Percentiles rank a stretch among this genome's conserved stretches.
Evolutionary conservation across 2,329 filamentous ascomycete species (phyloP).

Genomic region (Ophiocordyceps sinensis): DNA sequence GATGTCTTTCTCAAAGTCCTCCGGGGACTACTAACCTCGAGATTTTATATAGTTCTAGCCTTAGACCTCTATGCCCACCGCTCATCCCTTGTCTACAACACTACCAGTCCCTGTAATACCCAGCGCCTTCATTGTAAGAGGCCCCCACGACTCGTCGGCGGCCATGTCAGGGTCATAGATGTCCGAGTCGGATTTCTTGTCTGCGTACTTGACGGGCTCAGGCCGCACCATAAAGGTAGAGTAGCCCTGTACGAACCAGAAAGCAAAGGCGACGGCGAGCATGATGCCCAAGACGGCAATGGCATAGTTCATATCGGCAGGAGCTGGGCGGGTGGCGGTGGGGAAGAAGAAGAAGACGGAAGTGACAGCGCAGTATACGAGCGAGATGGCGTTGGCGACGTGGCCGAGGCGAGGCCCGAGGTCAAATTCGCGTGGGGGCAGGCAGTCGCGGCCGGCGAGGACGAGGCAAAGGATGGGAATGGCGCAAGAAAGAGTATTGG

Average conservation of each 20-base stretch:
- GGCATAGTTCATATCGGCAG: conserved; percentile 46
- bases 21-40: too few relatives aligned
- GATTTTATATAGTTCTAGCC: too few relatives aligned
- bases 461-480: conserved; percentile 35
- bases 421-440: conserved; percentile 29
- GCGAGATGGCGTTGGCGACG: conserved; percentile 30
- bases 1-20: too few relatives aligned
- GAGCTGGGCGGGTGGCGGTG: conserved; percentile 19
- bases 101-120: too few relatives aligned
- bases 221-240: conserved; percentile 9
- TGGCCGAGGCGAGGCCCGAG: conserved; percentile 32
- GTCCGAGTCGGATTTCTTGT: too few relatives aligned
- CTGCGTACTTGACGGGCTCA: conserved; percentile 6
- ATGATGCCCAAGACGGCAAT: conserved; percentile 42
- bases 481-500: conserved; percentile 33
- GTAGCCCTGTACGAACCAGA: conserved; percentile 34
- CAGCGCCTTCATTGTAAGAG: too few relatives aligned
- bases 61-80: too few relatives aligned
- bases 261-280: conserved; percentile 31
- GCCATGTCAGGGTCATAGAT: too few relatives aligned
- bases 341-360: conserved; percentile 45
- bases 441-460: conserved; percentile 34
- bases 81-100: too few relatives aligned
- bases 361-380: too few relatives aligned
- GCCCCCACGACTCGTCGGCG: too few relatives aligned